Evolutionary conservation across 441 rosid genomes (phyloP).

Genomic region (Lepidium campestre): DNA sequence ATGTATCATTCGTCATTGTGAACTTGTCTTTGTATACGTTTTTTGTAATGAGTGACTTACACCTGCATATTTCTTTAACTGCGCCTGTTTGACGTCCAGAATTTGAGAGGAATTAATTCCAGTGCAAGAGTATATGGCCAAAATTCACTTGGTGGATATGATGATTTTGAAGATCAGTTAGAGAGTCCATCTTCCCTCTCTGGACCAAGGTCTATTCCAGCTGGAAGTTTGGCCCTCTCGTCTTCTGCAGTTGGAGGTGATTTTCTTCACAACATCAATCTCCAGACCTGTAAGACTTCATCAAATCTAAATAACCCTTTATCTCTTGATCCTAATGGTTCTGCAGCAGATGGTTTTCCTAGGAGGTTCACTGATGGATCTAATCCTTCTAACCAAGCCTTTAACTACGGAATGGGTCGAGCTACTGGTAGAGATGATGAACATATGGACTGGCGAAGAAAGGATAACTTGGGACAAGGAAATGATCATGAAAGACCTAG

Average conservation of each 20-base stretch:
- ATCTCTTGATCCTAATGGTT: slow-evolving; percentile 44
- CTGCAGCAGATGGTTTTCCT: slow-evolving; percentile 45
- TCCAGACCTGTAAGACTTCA: slow-evolving; percentile 36
- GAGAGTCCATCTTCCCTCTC: slow-evolving; percentile 40
- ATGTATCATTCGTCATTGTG: background rate
- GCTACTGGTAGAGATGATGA: slow-evolving; percentile 47
- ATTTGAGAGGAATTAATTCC: slow-evolving; percentile 38
- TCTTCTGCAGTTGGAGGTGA: slow-evolving; percentile 48
- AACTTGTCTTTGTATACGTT: background rate
- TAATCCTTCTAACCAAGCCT: slow-evolving; percentile 53
- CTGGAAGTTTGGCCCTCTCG: slow-evolving; percentile 35
- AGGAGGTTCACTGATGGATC: slow-evolving; percentile 55
- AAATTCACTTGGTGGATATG: slow-evolving; percentile 40
- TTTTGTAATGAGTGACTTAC: background rate
- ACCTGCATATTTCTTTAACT: slow-evolving; percentile 9
- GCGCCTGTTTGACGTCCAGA: slow-evolving; percentile 37
- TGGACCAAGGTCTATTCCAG: slow-evolving; percentile 50
- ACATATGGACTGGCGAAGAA: slow-evolving; percentile 52
- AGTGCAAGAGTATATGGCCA: slow-evolving; percentile 36
- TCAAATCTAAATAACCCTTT: slow-evolving; percentile 36
- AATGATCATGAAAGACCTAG: slow-evolving; percentile 63
- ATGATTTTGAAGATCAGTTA: slow-evolving; percentile 49
- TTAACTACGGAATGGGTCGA: slow-evolving; percentile 53
- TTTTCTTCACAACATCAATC: slow-evolving; percentile 37
- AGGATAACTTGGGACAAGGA: slow-evolving; percentile 53